Evolutionary conservation across 2,329 filamentous ascomycete genomes (phyloP).

Genomic region (Golovinomyces cichoracearum): DNA sequence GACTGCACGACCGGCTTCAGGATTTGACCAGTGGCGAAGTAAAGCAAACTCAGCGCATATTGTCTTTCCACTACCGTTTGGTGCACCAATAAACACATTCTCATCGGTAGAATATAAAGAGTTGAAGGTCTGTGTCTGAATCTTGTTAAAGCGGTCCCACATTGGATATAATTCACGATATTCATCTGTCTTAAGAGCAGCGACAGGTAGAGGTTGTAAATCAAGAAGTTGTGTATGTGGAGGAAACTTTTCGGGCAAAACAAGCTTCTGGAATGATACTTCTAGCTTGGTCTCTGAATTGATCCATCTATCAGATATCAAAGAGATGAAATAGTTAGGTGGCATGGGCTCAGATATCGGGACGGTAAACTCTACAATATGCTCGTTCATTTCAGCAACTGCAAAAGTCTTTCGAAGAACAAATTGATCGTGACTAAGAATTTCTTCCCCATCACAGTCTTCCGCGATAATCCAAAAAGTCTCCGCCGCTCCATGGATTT

Average conservation of each 20-base stretch:
- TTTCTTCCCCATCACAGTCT: conserved; percentile 89
- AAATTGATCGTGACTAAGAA: conserved; percentile 86
- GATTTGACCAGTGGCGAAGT: conserved; percentile 59
- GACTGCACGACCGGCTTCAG: conserved; percentile 50
- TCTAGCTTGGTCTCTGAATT: conserved; percentile 82
- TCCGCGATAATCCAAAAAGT: conserved; percentile 95
- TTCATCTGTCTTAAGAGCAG: conserved; percentile 65
- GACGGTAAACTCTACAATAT: conserved; percentile 86
- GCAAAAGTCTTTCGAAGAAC: conserved; percentile 76
- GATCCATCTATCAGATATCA: conserved; percentile 95
- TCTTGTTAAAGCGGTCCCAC: conserved; percentile 81
- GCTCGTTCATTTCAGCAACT: conserved; percentile 62
- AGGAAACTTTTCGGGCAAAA: conserved; percentile 84
- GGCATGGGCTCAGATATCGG: conserved; percentile 95
- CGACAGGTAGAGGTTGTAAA: conserved; percentile 69
- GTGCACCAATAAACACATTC: conserved; percentile 79
- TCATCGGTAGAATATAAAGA: conserved; percentile 75
- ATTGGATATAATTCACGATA: conserved; percentile 58
- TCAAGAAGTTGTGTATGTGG: conserved; percentile 80
- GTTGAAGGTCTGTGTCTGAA: conserved; percentile 94
- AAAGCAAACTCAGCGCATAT: conserved; percentile 88
- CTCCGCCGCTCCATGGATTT: conserved; percentile 64
- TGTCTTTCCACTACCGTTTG: conserved; percentile 87
- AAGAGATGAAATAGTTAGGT: conserved; percentile 91
- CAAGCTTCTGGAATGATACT: conserved; percentile 82